phyloP scores from a whole-genome alignment of 2,329 filamentous ascomycete genomes.

The Clonostachys solani region DNA sequence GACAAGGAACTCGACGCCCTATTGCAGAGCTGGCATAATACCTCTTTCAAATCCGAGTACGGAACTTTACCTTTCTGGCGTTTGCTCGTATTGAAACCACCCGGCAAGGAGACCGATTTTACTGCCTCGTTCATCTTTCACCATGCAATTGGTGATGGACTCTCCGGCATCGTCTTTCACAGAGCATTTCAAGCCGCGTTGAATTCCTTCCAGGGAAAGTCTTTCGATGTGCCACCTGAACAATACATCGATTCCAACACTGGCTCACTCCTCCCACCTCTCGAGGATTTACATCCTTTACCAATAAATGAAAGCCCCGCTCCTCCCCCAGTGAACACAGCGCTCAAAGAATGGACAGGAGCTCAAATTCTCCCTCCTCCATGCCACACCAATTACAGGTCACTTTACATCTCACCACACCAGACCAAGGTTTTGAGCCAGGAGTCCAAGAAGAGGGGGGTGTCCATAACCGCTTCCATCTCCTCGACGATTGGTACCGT shows the following conservation, averaged over 20 bases:
- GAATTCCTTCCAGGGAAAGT: slow-evolving; percentile 8
- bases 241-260: no score
- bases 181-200: slow-evolving; percentile 30
- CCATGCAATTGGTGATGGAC: slow-evolving; percentile 40
- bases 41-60: slow-evolving; percentile 20
- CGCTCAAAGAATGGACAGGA: slow-evolving; percentile 30
- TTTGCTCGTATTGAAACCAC: slow-evolving; percentile 26
- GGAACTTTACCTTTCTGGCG: slow-evolving; percentile 35
- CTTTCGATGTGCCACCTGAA: neutral
- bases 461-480: slow-evolving; percentile 6
- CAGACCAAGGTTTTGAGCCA: slow-evolving; percentile 3
- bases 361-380: slow-evolving; percentile 19
- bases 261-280: slow-evolving; percentile 26
- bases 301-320: slow-evolving; percentile 19
- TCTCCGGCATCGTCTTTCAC: slow-evolving; percentile 38
- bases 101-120: slow-evolving; percentile 19
- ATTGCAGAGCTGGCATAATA: slow-evolving; percentile 32
- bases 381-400: slow-evolving; percentile 6
- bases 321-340: slow-evolving; percentile 20
- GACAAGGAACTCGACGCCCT: slow-evolving; percentile 34
- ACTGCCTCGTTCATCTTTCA: slow-evolving; percentile 40
- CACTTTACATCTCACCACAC: slow-evolving; percentile 5
- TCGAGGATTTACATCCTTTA: slow-evolving; percentile 33
- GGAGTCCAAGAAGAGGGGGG: slow-evolving; percentile 5
- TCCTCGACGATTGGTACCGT: slow-evolving; percentile 6